Evolutionary conservation across 2,329 filamentous ascomycete species (phyloP).

Genomic region (Amauroascus verrucosus): DNA sequence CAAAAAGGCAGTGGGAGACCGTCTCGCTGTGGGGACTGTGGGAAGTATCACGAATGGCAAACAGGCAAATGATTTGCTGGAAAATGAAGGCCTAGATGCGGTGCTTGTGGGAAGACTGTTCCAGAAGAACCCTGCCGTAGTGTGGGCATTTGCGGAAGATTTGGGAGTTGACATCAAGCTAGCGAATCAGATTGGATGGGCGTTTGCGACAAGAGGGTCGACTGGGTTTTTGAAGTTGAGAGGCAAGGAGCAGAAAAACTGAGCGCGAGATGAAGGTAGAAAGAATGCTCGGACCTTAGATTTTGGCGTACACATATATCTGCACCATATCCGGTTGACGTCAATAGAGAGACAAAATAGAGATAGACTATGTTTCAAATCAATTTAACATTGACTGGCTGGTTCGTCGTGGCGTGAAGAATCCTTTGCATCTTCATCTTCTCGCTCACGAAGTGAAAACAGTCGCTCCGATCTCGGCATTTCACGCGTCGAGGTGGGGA

Average conservation of each 20-base stretch:
- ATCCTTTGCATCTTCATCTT: no score
- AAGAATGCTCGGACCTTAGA: no score
- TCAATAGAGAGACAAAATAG: no score
- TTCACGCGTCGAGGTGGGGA: no score
- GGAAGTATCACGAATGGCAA: constrained; percentile 61
- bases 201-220: constrained; percentile 40
- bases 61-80: constrained; percentile 53
- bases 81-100: constrained; percentile 52
- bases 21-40: constrained; percentile 61
- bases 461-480: no score
- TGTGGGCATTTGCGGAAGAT: constrained; percentile 61
- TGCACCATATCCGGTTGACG: no score
- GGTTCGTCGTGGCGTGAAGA: no score
- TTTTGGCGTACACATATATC: no score
- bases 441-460: no score
- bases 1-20: constrained; percentile 62
- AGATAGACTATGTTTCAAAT: no score
- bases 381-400: no score
- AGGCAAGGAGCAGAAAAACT: constrained; percentile 10
- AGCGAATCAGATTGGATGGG: constrained; percentile 61
- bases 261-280: background rate
- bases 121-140: constrained; percentile 70
- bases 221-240: constrained; percentile 4
- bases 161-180: constrained; percentile 60
- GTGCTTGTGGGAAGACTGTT: constrained; percentile 65